phyloP scores from a whole-genome alignment of 139 green algal species.

The Chlamydomonas sp. region DNA sequence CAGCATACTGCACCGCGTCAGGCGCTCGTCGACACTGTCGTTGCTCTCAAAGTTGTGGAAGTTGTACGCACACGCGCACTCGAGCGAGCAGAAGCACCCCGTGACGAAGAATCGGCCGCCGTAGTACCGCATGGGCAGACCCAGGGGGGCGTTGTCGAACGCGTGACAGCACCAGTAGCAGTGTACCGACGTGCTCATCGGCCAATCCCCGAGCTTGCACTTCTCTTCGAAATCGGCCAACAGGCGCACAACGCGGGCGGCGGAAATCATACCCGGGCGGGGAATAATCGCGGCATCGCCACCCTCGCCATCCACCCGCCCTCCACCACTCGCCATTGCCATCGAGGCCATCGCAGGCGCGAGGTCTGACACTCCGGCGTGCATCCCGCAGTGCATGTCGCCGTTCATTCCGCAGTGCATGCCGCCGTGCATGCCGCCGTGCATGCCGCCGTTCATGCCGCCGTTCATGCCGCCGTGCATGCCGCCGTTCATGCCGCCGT shows the following conservation, averaged over 20 bases:
- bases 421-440: too few relatives aligned
- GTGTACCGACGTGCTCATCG: constrained; percentile 13
- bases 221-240: constrained; percentile 22
- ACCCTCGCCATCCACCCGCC: too few relatives aligned
- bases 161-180: constrained; percentile 28
- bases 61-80: constrained; percentile 18
- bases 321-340: too few relatives aligned
- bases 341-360: too few relatives aligned
- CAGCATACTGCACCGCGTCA: constrained; percentile 5
- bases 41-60: constrained; percentile 6
- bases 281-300: too few relatives aligned
- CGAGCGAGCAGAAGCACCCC: constrained; percentile 19
- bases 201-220: constrained; percentile 17
- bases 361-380: too few relatives aligned
- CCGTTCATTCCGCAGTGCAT: too few relatives aligned
- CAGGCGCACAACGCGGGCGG: constrained; percentile 10
- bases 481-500: too few relatives aligned
- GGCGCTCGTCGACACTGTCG: constrained; percentile 7
- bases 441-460: too few relatives aligned
- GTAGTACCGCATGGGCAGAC: constrained; percentile 5
- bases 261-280: too few relatives aligned
- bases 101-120: constrained; percentile 9
- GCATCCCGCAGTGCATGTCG: too few relatives aligned
- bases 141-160: constrained; percentile 6
- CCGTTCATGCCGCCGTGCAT: too few relatives aligned